phyloP scores from a whole-genome alignment of 108 stramenopile genomes.

The Nannochloropsis oceanica region DNA sequence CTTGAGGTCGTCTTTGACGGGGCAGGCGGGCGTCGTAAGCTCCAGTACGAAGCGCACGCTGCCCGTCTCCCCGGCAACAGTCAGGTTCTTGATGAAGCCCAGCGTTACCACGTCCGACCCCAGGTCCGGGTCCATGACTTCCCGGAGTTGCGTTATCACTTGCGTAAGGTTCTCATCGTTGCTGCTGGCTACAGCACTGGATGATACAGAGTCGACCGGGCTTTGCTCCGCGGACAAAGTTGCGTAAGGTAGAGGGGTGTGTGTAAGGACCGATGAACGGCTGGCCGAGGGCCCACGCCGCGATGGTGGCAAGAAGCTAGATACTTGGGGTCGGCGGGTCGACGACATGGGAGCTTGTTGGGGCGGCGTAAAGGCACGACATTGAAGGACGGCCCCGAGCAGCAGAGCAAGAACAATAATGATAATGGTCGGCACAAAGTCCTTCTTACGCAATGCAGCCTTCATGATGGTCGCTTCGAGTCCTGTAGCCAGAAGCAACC shows the following conservation, averaged over 20 bases:
- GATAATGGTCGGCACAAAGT: too few relatives aligned
- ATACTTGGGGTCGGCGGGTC: too few relatives aligned
- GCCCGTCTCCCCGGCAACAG: background rate
- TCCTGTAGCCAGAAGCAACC: too few relatives aligned
- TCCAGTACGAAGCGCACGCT: conserved; percentile 9
- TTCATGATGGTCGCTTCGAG: too few relatives aligned
- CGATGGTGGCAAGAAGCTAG: too few relatives aligned
- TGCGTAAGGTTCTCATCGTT: background rate
- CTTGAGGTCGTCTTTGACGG: conserved; percentile 16
- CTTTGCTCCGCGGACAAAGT: background rate
- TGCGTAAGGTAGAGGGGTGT: background rate
- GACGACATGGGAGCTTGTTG: too few relatives aligned
- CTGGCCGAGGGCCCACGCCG: too few relatives aligned
- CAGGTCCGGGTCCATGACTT: conserved; percentile 1
- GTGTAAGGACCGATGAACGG: too few relatives aligned
- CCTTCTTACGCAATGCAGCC: too few relatives aligned
- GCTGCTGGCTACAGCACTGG: background rate
- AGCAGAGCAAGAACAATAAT: too few relatives aligned
- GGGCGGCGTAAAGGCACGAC: too few relatives aligned
- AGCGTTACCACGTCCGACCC: conserved; percentile 14
- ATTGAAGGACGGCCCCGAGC: too few relatives aligned
- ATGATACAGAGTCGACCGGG: background rate
- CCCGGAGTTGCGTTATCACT: background rate
- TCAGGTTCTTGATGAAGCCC: conserved; percentile 21
- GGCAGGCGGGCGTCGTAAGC: conserved; percentile 31